Conservation (phyloP, 257 asterid genomes). For the Coffea canephora region DNA sequence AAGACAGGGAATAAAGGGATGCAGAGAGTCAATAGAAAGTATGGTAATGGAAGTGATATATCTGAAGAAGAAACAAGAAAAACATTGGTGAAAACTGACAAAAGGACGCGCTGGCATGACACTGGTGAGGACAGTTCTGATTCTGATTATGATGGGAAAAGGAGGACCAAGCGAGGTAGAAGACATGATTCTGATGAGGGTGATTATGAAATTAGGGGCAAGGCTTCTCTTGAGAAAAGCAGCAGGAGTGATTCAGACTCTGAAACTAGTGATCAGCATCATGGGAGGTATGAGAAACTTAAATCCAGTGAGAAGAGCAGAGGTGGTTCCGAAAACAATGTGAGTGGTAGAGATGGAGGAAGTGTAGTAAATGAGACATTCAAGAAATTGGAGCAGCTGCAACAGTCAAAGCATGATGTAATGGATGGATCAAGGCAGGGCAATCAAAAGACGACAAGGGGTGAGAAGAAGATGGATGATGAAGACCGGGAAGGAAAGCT, state of each 20-base stretch:
- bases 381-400: constrained; percentile 47
- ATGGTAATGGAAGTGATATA: constrained; percentile 32
- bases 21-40: constrained; percentile 20
- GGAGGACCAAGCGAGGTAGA: constrained; percentile 8
- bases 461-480: constrained; percentile 40
- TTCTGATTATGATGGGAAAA: constrained; percentile 21
- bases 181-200: constrained; percentile 30
- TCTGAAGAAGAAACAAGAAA: constrained; percentile 34
- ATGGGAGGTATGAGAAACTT: constrained; percentile 14
- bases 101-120: constrained; percentile 17
- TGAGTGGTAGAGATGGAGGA: constrained; percentile 30
- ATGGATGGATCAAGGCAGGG: constrained; percentile 32
- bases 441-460: constrained; percentile 30
- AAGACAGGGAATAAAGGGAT: constrained; percentile 19
- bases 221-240: constrained; percentile 23
- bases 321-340: constrained; percentile 25
- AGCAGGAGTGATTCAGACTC: constrained; percentile 12
- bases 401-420: constrained; percentile 35
- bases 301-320: constrained; percentile 28
- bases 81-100: constrained; percentile 23
- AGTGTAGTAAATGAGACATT: constrained; percentile 39
- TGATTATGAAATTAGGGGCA: constrained; percentile 17
- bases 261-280: constrained; percentile 17
- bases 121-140: constrained; percentile 23
- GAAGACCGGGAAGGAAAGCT: constrained; percentile 35